Evolutionary conservation across 768 basidiomycete species (phyloP), one percentile per base, ranked within the genome.

Genomic region (Mycena filopes): DNA sequence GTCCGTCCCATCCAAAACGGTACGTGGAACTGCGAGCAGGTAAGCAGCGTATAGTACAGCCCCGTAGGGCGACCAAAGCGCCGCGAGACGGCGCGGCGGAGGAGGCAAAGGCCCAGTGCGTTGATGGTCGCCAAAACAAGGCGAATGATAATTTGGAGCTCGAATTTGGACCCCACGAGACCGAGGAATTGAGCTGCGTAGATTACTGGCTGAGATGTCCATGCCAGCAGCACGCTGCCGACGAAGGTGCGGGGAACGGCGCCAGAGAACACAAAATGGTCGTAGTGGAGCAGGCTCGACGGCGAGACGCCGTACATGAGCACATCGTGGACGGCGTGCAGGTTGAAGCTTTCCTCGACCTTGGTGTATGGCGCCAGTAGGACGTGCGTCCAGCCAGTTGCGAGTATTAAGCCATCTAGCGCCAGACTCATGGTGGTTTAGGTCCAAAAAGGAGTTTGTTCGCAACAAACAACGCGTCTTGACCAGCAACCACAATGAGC

Each of bases 271-370:
- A 82, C 79, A 70, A 91, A 85, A 73, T 99, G 97, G 74, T 99
- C 98, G 76, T 92, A 98, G 45, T 87, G 83, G 41, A 68, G 72
- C 28, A 93, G 75, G 36, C 70, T 75, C 4, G 73, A 71, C 2
- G 77, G 73, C 1, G 73, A 49, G 20, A 88, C 74, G 2, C 96
- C 95, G 72, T 95, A 89, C 79, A 90, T 85, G 29, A 98, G 80
- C 26, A 94, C 81, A 76, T 99, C 98, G 73, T 98, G 94, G 0
- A 84, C 85, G 0, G 94, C 96, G 74, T 99, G 98, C 11, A 99
- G 84, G 69, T 92, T 96, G 83, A 98, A 98, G 72, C 92, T 93
- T 79, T 99, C 98, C 77, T 99, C 98, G 29, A 99, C 98, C 80
- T 99, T 99, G 4, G 94, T 93, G 75, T 92, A 95, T 0, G 98